Evolutionary conservation across 139 green algal species (phyloP), one percentile per base, ranked within the genome.

Genomic region (Picochlorum sp.): DNA sequence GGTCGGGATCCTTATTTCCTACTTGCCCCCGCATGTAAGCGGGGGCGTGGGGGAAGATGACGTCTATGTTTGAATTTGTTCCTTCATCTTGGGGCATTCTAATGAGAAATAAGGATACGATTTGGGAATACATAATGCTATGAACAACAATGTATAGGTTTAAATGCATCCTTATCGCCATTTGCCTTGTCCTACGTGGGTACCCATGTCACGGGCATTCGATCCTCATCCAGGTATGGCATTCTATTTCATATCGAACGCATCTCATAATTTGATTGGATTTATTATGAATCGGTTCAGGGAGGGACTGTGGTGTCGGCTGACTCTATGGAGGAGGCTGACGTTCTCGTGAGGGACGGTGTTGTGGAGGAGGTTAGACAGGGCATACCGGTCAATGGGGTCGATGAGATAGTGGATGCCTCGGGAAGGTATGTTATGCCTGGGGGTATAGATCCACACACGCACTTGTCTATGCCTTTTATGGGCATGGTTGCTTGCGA

Each of bases 371-470:
- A 71, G 2, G 82, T 97, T 8, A 79, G 65, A 3, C 61, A 76
- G 2, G 16, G 62, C 32, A 52, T 96, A 3, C 24, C 7, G 20
- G 14, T 15, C 3, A 68, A 80, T 70, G 57, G 61, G 2, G 38
- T 69, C 6, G 32, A 49, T 4, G 69, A 62, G 16, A 65, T 93
- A 5, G 75, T 98, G 3, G 74, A 96, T 78, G 92, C 89, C 1
- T 61, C 30, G 1, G 89, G 87, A 26, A 86, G 80, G 50, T 82
- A 81, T 11, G 89, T 98, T 3, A 91, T 97, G 84, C 92, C 92
- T 21, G 92, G 92, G 0, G 92, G 92, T 57, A 97, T 98, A 21
- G 92, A 98, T 76, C 87, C 92, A 0, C 92, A 98, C 75, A 97
- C 92, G 2, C 92, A 98, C 66, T 69, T 98, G 41, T 82, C 84